A percentile compares a stretch with the other conserved stretches of the same genome.
These are phyloP conservation scores for Ajuga reptans DNA, from an alignment of 305 asterid species.

Conservation along the genomic window DNA sequence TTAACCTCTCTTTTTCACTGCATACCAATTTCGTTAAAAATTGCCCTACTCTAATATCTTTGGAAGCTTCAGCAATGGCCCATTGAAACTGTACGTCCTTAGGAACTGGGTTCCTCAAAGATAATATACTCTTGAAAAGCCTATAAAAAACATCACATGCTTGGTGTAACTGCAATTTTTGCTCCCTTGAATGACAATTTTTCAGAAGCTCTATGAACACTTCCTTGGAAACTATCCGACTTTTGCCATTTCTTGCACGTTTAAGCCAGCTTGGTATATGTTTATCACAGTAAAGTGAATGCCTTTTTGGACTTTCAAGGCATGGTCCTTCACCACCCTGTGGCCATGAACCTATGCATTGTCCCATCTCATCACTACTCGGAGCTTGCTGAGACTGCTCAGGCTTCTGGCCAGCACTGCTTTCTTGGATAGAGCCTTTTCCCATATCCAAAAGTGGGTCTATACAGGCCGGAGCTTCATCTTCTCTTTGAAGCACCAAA, in stretches of 20 bases:
- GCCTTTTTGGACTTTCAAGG: slow-evolving; percentile 62
- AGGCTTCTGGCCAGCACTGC: slow-evolving; percentile 31
- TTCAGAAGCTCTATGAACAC: slow-evolving; percentile 71
- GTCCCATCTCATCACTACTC: slow-evolving; percentile 34
- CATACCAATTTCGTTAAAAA: slow-evolving; percentile 56
- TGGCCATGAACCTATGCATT: slow-evolving; percentile 68
- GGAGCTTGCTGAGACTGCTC: slow-evolving; percentile 32
- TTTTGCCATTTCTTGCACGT: slow-evolving; percentile 96
- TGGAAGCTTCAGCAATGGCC: slow-evolving; percentile 91
- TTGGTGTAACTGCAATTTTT: slow-evolving; percentile 68
- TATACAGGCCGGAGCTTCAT: slow-evolving; percentile 32
- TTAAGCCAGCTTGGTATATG: slow-evolving; percentile 97
- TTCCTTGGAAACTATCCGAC: slow-evolving; percentile 90
- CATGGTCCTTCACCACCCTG: slow-evolving; percentile 49
- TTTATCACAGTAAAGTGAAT: slow-evolving; percentile 78
- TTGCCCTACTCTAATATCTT: slow-evolving; percentile 54
- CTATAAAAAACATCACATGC: slow-evolving; percentile 93
- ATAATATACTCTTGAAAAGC: slow-evolving; percentile 71
- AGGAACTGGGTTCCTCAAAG: slow-evolving; percentile 85
- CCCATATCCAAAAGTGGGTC: slow-evolving; percentile 42
- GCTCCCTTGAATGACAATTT: slow-evolving; percentile 63
- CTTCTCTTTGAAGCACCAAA: slow-evolving; percentile 34
- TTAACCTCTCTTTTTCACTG: slow-evolving; percentile 70
- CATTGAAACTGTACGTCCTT: slow-evolving; percentile 88
- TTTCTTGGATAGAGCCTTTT: slow-evolving; percentile 31